Base-by-base conservation (phyloP, 805 yeast genomes). In the Ogataea thermomethanolica region DNA sequence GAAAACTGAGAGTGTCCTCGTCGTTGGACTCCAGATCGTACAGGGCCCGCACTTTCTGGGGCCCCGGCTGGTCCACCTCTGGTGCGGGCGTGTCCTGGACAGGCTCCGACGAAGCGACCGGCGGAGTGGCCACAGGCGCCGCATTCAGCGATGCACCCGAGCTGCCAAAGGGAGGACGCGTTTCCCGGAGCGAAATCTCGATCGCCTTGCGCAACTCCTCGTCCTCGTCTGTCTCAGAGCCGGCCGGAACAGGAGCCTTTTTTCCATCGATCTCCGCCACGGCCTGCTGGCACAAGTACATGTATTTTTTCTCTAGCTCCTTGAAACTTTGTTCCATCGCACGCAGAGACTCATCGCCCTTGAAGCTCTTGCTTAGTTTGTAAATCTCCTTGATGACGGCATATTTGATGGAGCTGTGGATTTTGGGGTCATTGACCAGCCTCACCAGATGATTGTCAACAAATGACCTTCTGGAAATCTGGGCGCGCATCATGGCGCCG, bases 1-100 rank as follows among this genome's bases (percentile, higher is more conserved):
- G 70, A 64, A 93, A 91, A 1, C 95, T 80, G 31, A 91, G 71
- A 50, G 93, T 97, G 46, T 90, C 96, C 2, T 82, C 82, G 54
- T 89, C 97, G 31, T 76, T 70, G 2, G 95, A 78, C 4, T 74
- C 67, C 27, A 90, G 70, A 57, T 89, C 96, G 55, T 87, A 93
- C 36, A 93, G 65, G 0, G 98, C 97, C 35, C 83, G 73, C 1
- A 91, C 98, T 33, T 59, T 61, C 11, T 51, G 55, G 8, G 62
- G 61, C 7, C 46, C 38, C 1, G 39, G 35, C n/a, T 29, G 8
- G 12, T 22, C 12, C 23, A 13, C 15, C 34, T 8, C 31, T 8
- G 31, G 21, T 4, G 31, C 31, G 1, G 31, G 31, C n/a, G 26
- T 26, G 4, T 10, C 21, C n/a, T 7, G 28, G 20, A 31, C 39